Percentiles rank a stretch among this genome's conserved stretches.
Evolutionary conservation across 2,329 filamentous ascomycete species (phyloP).

Genomic region (Penicillium polonicum): DNA sequence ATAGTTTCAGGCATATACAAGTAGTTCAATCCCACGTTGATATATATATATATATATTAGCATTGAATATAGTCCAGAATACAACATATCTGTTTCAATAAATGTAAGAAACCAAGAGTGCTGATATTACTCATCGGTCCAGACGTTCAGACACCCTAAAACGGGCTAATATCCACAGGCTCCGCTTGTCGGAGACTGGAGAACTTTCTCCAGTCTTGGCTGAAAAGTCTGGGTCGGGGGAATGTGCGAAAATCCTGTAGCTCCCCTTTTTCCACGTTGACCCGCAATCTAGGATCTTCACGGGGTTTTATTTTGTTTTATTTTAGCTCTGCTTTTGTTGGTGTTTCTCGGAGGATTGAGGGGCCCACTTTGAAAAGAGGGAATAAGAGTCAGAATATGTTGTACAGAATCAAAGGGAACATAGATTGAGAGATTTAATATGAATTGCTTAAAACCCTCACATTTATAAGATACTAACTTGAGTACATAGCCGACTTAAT

Average conservation of each 20-base stretch:
- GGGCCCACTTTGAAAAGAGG: background rate
- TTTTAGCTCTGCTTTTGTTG: background rate
- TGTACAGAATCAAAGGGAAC: no score
- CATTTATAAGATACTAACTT: background rate
- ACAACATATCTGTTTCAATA: background rate
- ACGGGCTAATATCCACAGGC: background rate
- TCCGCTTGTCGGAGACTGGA: slow-evolving; percentile 8
- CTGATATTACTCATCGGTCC: slow-evolving; percentile 3
- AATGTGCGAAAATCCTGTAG: slow-evolving; percentile 8
- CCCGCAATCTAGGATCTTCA: slow-evolving; percentile 7
- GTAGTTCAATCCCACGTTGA: no score
- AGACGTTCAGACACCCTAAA: background rate
- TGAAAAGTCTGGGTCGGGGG: slow-evolving; percentile 9
- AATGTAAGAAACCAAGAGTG: background rate
- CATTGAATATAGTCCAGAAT: background rate
- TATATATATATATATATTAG: no score
- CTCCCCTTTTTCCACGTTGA: background rate
- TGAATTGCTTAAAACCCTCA: background rate
- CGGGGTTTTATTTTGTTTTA: background rate
- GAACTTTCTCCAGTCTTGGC: slow-evolving; percentile 2
- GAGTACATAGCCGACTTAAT: background rate
- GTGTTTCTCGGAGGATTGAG: slow-evolving; percentile 1
- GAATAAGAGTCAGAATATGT: background rate
- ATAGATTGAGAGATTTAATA: background rate
- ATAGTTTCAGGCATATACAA: no score